phyloP scores from a whole-genome alignment of 2,329 filamentous ascomycete genomes.

The Fusarium abutilonis region DNA sequence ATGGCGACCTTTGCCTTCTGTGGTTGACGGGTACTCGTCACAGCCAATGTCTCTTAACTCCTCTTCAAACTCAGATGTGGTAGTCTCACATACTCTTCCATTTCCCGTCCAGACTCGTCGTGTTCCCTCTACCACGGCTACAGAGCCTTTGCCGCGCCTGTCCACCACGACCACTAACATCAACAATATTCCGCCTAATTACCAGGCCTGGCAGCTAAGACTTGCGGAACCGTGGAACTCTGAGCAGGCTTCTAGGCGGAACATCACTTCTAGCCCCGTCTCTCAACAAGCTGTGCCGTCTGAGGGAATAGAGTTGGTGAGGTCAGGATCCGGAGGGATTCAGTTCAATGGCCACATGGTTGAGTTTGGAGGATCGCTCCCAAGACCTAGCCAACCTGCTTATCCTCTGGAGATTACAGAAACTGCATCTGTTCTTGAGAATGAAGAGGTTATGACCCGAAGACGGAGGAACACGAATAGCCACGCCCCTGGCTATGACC shows the following conservation, averaged over 20 bases:
- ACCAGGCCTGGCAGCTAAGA: conserved; percentile 25
- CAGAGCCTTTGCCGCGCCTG: conserved; percentile 34
- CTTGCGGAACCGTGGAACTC: conserved; percentile 34
- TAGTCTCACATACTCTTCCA: background rate
- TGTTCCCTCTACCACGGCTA: conserved; percentile 31
- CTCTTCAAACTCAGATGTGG: conserved; percentile 24
- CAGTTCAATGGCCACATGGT: conserved; percentile 39
- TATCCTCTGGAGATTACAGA: conserved; percentile 34
- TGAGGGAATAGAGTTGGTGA: conserved; percentile 36
- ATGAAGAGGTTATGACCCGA: conserved; percentile 7
- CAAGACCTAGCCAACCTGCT: conserved; percentile 1
- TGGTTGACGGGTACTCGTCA: conserved; percentile 33
- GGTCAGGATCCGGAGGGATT: conserved; percentile 41
- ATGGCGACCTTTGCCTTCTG: conserved; percentile 20
- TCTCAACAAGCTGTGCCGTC: background rate
- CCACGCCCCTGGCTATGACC: background rate
- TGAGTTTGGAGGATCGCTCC: conserved; percentile 34
- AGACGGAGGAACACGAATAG: background rate
- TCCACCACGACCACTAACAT: conserved; percentile 7
- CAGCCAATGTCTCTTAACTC: conserved; percentile 37
- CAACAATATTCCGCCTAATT: conserved; percentile 20
- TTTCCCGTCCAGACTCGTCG: conserved; percentile 14
- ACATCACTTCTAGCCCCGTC: conserved; percentile 10
- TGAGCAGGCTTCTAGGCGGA: conserved; percentile 11
- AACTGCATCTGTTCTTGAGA: conserved; percentile 7